Evolutionary conservation across 768 basidiomycete species (phyloP).

Genomic region (Panaeolus papilionaceus): DNA sequence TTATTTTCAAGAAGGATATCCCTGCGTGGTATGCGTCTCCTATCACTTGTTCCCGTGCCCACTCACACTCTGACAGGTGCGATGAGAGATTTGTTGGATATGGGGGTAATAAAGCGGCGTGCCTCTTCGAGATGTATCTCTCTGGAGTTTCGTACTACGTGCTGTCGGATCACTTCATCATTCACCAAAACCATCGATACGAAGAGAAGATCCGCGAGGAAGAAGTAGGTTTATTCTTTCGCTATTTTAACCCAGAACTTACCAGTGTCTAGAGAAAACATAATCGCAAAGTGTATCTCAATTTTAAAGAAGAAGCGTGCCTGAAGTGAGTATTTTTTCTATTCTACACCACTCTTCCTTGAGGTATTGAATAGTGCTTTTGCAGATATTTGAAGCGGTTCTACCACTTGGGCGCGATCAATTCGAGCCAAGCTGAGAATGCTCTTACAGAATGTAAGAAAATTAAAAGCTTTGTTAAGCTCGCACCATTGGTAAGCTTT

Average conservation of each 20-base stretch:
- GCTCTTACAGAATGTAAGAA: conserved; percentile 69
- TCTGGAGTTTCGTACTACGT: conserved; percentile 87
- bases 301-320: conserved; percentile 82
- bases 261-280: conserved; percentile 58
- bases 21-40: conserved; percentile 66
- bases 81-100: conserved; percentile 92
- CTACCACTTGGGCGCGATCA: conserved; percentile 54
- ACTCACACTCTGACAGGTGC: conserved; percentile 60
- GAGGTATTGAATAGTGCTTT: background rate
- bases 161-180: conserved; percentile 85
- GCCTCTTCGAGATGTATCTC: conserved; percentile 90
- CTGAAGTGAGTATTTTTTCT: conserved; percentile 30
- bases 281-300: conserved; percentile 78
- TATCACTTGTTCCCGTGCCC: conserved; percentile 5
- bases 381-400: conserved; percentile 69
- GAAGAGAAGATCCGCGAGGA: conserved; percentile 75
- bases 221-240: conserved; percentile 53
- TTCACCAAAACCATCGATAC: conserved; percentile 87
- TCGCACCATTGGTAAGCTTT: conserved; percentile 10
- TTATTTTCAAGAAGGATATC: conserved; percentile 79
- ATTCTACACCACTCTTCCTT: background rate
- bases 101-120: conserved; percentile 93
- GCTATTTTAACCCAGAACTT: conserved; percentile 3
- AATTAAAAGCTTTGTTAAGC: conserved; percentile 44
- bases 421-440: conserved; percentile 57